Evolutionary conservation across 2,329 filamentous ascomycete genomes (phyloP).

Genomic region (Fonsecaea monophora): DNA sequence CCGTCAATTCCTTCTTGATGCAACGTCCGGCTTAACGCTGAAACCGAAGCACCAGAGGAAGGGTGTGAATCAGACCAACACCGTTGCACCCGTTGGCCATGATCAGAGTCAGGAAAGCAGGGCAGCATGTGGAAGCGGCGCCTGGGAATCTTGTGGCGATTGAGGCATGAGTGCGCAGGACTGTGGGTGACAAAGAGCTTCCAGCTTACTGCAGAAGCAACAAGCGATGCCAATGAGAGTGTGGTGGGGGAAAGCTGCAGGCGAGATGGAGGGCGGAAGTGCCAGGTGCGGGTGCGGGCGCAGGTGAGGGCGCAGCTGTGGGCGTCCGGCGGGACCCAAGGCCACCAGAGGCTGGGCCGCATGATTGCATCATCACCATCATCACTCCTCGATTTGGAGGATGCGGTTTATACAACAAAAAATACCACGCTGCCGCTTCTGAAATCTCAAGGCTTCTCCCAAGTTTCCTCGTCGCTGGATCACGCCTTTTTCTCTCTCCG

Average conservation of each 20-base stretch:
- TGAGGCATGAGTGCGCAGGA: background rate
- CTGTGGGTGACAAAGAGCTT: background rate
- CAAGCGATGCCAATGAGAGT: background rate
- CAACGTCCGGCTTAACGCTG: constrained; percentile 44
- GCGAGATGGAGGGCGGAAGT: background rate
- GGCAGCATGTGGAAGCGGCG: background rate
- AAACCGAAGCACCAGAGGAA: background rate
- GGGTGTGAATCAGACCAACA: background rate
- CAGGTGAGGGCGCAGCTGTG: background rate
- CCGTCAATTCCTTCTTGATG: constrained; percentile 90
- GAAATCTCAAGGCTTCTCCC: background rate
- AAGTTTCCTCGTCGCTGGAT: background rate
- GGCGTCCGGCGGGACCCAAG: background rate
- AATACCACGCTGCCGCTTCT: background rate
- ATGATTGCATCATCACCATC: constrained; percentile 22
- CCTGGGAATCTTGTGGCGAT: background rate
- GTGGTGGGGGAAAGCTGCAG: background rate
- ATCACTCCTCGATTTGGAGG: background rate
- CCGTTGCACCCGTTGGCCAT: background rate
- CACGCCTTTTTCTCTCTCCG: background rate
- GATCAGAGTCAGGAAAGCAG: background rate
- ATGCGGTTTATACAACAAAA: background rate
- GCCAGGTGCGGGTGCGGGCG: background rate
- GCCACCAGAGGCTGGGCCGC: background rate
- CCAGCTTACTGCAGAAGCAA: constrained; percentile 1